Evolutionary conservation across 2,329 filamentous ascomycete species (phyloP), one percentile per base, ranked within the genome.

Genomic region (Periglandula ipomoeae): DNA sequence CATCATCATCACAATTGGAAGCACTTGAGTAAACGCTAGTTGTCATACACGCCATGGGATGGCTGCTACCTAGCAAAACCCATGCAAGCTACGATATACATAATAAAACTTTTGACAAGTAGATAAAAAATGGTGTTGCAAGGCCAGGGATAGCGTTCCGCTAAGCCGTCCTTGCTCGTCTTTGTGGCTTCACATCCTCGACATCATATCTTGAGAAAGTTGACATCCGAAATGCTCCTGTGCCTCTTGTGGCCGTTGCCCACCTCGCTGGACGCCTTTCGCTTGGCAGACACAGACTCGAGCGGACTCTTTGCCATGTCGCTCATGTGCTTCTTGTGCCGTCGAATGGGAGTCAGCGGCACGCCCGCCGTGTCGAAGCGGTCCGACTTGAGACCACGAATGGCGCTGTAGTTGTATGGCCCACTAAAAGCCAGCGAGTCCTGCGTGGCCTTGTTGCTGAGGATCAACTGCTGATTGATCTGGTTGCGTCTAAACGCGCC

Each of bases 401-500:
- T 70, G 2, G 79, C 77, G 38, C 79, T 76, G 65, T 77, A 68
- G 61, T 79, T 72, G 65, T 82, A 76, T 6, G 78, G 74, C 45
- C 76, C 71, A 47, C 79, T 75, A 62, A 84, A 79, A 44, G 78
- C 74, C 23, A 86, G 70, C 35, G 82, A 81, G 57, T 84, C 76
- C 50, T 77, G 69, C 34, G 78, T 81, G 20, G 76, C 78, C 58
- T 79, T 75, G 59, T 75, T 78, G 65, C 76, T 80, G 53, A 76
- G 64, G 50, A 81, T 78, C 51, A 81, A 69, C 56, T 79, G 75
- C 60, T 79, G 74, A 60, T 79, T 78, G 71, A 72, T 81, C 61
- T 79, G 81, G 63, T 79, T 83, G 54, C 73, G 79, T 49, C 86
- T 86, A 73, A 93, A 94, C 1, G 87, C 85, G 34, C 85, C 85